phyloP scores from a whole-genome alignment of 805 yeast genomes.

The Ogataea haglerorum region DNA sequence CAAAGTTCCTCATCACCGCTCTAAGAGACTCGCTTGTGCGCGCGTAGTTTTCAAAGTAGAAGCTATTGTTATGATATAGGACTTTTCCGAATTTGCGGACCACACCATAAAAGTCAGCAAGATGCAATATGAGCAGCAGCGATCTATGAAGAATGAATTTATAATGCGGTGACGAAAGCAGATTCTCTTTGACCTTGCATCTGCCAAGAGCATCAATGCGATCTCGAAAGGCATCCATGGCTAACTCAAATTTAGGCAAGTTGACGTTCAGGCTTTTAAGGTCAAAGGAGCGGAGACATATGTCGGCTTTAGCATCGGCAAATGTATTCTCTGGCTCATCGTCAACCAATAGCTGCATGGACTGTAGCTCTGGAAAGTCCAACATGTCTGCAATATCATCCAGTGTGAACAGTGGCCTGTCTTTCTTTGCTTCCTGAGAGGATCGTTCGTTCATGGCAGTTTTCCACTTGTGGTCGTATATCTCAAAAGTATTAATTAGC shows the following conservation, averaged over 20 bases:
- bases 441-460: conserved; percentile 25
- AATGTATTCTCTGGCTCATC: conserved; percentile 4
- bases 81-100: conserved; percentile 47
- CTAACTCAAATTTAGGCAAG: conserved; percentile 26
- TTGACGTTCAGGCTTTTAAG: conserved; percentile 24
- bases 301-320: conserved; percentile 22
- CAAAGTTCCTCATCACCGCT: conserved; percentile 22
- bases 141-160: conserved; percentile 39
- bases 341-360: conserved; percentile 10
- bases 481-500: conserved; percentile 27
- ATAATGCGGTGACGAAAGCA: conserved; percentile 25
- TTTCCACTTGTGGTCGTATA: conserved; percentile 26
- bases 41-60: conserved; percentile 40
- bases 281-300: conserved; percentile 22
- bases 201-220: conserved; percentile 22
- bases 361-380: conserved; percentile 17
- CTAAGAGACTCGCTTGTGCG: conserved; percentile 26
- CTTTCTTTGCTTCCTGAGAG: conserved; percentile 4
- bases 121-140: conserved; percentile 39
- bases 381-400: conserved; percentile 21
- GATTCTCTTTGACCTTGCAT: conserved; percentile 20
- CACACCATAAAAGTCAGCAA: conserved; percentile 49
- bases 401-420: conserved; percentile 13
- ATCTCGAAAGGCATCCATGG: conserved; percentile 29
- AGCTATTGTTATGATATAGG: conserved; percentile 42